Percentiles rank a stretch among this genome's conserved stretches.
Evolutionary conservation across 352 stramenopile genomes (phyloP).

Genomic region (Globisporangium parvum): DNA sequence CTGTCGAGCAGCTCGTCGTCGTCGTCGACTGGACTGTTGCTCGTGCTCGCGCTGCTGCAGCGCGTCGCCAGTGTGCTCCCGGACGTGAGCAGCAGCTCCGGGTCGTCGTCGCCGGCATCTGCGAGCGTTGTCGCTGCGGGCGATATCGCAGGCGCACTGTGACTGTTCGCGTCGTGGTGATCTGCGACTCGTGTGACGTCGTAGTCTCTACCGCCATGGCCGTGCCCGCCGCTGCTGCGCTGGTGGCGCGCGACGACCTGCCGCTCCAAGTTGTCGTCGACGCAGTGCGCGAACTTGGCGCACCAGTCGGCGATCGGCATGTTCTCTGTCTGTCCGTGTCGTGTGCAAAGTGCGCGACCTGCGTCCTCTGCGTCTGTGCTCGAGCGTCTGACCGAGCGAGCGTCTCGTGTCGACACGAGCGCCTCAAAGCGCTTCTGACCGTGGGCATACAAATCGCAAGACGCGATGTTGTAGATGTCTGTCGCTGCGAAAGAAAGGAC

Average conservation of each 20-base stretch:
- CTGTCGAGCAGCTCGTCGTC: slow-evolving; percentile 8
- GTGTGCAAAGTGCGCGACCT: neutral
- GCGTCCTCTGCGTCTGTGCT: neutral
- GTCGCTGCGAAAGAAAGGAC: too few species aligned
- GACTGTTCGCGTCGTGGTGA: neutral
- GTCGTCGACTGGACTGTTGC: slow-evolving; percentile 1
- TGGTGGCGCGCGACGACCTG: slow-evolving; percentile 1
- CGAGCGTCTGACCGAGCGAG: neutral
- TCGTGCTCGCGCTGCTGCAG: slow-evolving; percentile 4
- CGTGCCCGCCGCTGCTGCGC: neutral
- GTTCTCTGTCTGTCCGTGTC: neutral
- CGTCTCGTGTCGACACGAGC: neutral
- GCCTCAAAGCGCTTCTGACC: neutral
- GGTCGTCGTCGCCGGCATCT: neutral
- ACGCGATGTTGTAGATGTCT: too few species aligned
- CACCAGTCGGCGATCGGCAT: slow-evolving; percentile 15
- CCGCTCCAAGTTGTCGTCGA: slow-evolving; percentile 2
- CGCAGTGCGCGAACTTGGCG: slow-evolving; percentile 13
- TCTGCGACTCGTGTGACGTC: neutral
- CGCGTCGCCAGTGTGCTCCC: slow-evolving; percentile 3
- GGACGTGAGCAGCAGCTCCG: slow-evolving; percentile 6
- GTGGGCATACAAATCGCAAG: too few species aligned
- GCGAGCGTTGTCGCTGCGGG: neutral
- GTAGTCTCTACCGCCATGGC: neutral
- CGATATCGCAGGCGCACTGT: neutral